These are phyloP conservation scores for Viola pubescens DNA, from an alignment of 441 rosid genomes.

Conservation along the genomic window DNA sequence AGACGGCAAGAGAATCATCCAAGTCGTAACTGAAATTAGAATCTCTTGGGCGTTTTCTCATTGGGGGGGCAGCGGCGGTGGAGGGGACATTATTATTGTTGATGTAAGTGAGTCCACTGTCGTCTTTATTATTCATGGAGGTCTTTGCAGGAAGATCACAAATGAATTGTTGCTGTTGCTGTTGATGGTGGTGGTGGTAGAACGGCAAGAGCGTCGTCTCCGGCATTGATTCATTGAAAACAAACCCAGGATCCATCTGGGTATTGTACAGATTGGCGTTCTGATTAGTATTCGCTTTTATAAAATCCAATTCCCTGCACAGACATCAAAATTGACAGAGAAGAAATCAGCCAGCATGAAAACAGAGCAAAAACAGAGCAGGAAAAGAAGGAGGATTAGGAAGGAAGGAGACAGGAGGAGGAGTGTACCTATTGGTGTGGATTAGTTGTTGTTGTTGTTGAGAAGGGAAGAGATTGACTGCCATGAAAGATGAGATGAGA, in stretches of 20 bases:
- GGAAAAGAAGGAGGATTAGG: not conserved
- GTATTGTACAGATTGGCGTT: slow-evolving; percentile 15
- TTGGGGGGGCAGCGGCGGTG: slow-evolving; percentile 14
- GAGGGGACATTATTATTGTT: slow-evolving; percentile 14
- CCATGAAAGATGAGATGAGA: slow-evolving; percentile 22
- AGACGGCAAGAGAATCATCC: slow-evolving; percentile 3
- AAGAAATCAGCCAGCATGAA: not conserved
- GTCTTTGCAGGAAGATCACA: slow-evolving; percentile 24
- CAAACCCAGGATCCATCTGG: slow-evolving; percentile 25
- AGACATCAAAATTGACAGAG: not conserved
- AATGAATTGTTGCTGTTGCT: slow-evolving; percentile 9
- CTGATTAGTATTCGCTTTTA: slow-evolving; percentile 23
- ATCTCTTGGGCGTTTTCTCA: slow-evolving; percentile 30
- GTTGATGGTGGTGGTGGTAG: slow-evolving; percentile 5
- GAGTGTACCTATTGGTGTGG: slow-evolving; percentile 18
- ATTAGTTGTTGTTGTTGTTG: slow-evolving; percentile 15
- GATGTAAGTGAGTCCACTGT: slow-evolving; percentile 31
- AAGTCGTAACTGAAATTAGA: slow-evolving; percentile 17
- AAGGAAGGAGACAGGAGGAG: not conserved
- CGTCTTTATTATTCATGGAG: slow-evolving; percentile 25
- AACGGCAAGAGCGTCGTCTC: slow-evolving; percentile 15
- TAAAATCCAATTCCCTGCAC: slow-evolving; percentile 31
- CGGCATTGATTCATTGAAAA: slow-evolving; percentile 18
- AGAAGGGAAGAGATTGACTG: slow-evolving; percentile 31
- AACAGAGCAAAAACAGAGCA: no score